Percentiles rank a stretch among this genome's conserved stretches.
Evolutionary conservation across 805 yeast species (phyloP).

Genomic region (Nakazawaea peltata): DNA sequence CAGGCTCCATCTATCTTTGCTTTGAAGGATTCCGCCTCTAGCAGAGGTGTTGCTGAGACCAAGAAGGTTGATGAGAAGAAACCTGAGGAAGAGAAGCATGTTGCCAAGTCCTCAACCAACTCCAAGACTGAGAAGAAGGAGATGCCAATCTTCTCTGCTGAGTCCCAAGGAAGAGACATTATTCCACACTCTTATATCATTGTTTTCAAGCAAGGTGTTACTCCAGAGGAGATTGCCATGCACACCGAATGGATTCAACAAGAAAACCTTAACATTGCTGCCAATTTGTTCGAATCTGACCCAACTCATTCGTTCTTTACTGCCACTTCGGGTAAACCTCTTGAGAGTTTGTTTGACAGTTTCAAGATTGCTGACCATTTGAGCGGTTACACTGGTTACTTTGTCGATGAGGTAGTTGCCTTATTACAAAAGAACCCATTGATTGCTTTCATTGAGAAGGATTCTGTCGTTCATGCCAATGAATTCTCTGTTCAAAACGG

Average conservation of each 20-base stretch:
- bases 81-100: neutral
- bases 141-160: conserved; percentile 42
- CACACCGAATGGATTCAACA: conserved; percentile 63
- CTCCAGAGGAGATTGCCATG: conserved; percentile 44
- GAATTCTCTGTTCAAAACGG: conserved; percentile 66
- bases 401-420: conserved; percentile 68
- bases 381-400: conserved; percentile 80
- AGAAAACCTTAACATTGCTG: conserved; percentile 37
- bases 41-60: conserved; percentile 27
- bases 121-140: conserved; percentile 15
- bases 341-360: conserved; percentile 52
- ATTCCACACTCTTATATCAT: conserved; percentile 78
- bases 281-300: conserved; percentile 24
- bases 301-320: conserved; percentile 31
- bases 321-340: conserved; percentile 13
- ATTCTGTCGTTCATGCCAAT: conserved; percentile 58
- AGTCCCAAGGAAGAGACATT: conserved; percentile 32
- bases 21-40: conserved; percentile 21
- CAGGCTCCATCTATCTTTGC: conserved; percentile 14
- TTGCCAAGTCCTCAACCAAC: conserved; percentile 4
- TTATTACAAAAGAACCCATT: conserved; percentile 50
- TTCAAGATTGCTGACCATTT: conserved; percentile 38
- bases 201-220: conserved; percentile 64
- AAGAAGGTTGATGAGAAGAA: conserved; percentile 4
- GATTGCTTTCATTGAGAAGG: conserved; percentile 60